These are phyloP conservation scores for Glycyrrhiza uralensis DNA, from an alignment of 306 rosid genomes.

Conservation along the genomic window DNA sequence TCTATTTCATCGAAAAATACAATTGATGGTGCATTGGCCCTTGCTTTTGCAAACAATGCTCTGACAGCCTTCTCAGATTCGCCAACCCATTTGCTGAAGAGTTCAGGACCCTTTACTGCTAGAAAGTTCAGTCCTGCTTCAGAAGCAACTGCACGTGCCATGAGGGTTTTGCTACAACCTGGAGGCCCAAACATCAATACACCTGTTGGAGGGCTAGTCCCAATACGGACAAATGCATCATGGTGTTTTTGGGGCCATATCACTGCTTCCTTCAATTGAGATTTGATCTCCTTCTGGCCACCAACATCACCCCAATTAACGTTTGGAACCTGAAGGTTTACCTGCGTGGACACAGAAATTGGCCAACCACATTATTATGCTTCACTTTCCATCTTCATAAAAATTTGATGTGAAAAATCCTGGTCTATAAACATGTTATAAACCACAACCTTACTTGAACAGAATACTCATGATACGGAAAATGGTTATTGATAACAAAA, in stretches of 20 bases:
- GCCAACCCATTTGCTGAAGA: conserved; percentile 98
- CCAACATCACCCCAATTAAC: conserved; percentile 95
- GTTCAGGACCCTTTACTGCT: conserved; percentile 96
- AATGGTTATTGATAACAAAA: neutral
- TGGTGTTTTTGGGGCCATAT: conserved; percentile 91
- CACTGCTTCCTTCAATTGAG: conserved; percentile 83
- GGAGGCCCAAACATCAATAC: conserved; percentile 91
- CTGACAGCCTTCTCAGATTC: conserved; percentile 98
- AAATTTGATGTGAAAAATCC: neutral
- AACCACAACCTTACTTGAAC: conserved; percentile 6
- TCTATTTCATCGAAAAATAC: conserved; percentile 92
- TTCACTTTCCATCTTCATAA: neutral
- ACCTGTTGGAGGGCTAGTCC: conserved; percentile 82
- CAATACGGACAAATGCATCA: conserved; percentile 79
- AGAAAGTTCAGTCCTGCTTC: conserved; percentile 85
- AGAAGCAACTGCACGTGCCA: conserved; percentile 97
- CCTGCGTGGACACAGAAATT: conserved; percentile 39
- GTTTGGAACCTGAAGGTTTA: conserved; percentile 88
- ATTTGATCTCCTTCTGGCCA: conserved; percentile 85
- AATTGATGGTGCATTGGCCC: conserved; percentile 93
- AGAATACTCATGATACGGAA: conserved; percentile 1
- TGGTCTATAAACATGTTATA: neutral
- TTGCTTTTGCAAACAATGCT: conserved; percentile 86
- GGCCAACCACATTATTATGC: neutral
- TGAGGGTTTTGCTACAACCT: conserved; percentile 95